phyloP scores from a whole-genome alignment of 2,329 filamentous ascomycete species.

The Calonectria henricotiae region DNA sequence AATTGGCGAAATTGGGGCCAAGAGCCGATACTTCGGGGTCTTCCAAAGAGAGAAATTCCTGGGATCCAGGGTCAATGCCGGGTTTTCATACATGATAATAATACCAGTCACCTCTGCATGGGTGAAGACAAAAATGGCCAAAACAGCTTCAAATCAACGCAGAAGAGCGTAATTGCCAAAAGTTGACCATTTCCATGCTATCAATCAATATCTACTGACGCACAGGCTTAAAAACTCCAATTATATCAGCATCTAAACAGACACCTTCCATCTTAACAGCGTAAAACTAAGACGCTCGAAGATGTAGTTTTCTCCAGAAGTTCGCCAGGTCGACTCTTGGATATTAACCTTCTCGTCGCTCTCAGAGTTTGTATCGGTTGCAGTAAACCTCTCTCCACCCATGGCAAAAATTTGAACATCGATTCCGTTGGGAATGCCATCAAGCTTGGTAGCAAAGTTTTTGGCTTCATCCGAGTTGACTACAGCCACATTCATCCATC shows the following conservation, averaged over 20 bases:
- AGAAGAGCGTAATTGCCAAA: too few relatives aligned
- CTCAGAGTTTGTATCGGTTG: conserved; percentile 74
- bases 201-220: not conserved
- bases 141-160: too few relatives aligned
- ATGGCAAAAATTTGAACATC: conserved; percentile 75
- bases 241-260: not conserved
- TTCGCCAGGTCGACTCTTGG: conserved; percentile 70
- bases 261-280: conserved; percentile 72
- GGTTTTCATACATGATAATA: not conserved
- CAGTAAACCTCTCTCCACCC: conserved; percentile 42
- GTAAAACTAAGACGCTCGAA: conserved; percentile 80
- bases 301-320: conserved; percentile 68
- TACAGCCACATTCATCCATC: conserved; percentile 77
- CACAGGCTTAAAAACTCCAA: not conserved
- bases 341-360: conserved; percentile 72
- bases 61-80: not conserved
- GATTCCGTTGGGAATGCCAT: conserved; percentile 65
- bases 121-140: not conserved
- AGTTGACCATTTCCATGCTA: not conserved
- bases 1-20: not conserved
- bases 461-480: conserved; percentile 78
- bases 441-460: conserved; percentile 71
- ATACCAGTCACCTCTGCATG: too few relatives aligned
- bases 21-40: not conserved
- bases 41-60: not conserved